Evolutionary conservation across 2,329 filamentous ascomycete species (phyloP), one percentile per base, ranked within the genome.

Genomic region (Pseudocercospora vitis): DNA sequence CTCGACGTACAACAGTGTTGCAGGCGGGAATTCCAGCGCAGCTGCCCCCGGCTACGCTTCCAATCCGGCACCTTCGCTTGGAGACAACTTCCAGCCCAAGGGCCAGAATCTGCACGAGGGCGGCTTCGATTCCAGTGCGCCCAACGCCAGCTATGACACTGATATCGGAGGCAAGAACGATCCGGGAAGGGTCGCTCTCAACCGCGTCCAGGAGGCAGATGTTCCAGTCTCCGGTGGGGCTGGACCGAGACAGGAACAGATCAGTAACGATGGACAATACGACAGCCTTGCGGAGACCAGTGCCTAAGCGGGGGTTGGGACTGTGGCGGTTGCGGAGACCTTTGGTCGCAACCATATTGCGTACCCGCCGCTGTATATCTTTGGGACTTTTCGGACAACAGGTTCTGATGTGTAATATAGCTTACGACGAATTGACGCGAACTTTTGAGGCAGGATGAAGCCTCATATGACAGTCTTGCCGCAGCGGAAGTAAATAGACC

Each of bases 131-230:
- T 58, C 57, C 18, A 63, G 67, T 23, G 68, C 67, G 7, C 71
- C 72, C 18, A 81, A 81, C 54, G 77, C 75, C 28, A 80, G 76
- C 62, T 82, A 76, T 65, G 75, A 65, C 19, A 68, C 70, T 11
- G 76, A 81, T 19, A 78, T 84, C 55, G 82, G 82, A 2, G 73
- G 73, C 2, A 68, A 77, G 57, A 73, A 81, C 33, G 82, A 85
- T 61, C 81, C 83, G 2, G 77, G 76, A 2, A 71, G 81, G 24
- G 62, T 70, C 14, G 81, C 80, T 5, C 66, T 78, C 66, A 50
- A 62, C 14, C 9, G 26, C 11, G 19, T 35, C 2, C 54, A 68
- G 62, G 66, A 64, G 62, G 59, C 48, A 45, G 68, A 69, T 57
- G 69, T 68, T 31, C 59, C 70, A 50, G 58, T 57, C 39, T 66